Evolutionary conservation across 2,329 filamentous ascomycete species (phyloP).

Genomic region (Immersiporthe knoxdaviesiana): DNA sequence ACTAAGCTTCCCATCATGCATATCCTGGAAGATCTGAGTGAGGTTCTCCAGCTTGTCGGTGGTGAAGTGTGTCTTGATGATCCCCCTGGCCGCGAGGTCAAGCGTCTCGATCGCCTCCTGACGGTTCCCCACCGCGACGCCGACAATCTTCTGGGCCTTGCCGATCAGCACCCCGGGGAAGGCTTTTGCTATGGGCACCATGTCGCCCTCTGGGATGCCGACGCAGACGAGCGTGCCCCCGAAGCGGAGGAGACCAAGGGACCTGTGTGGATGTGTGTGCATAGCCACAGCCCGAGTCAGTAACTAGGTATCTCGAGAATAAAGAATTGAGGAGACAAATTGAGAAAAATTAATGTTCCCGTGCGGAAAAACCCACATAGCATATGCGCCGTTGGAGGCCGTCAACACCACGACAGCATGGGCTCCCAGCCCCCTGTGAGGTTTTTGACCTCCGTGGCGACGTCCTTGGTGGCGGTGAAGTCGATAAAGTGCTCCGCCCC

Average conservation of each 20-base stretch:
- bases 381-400: constrained; percentile 53
- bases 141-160: constrained; percentile 50
- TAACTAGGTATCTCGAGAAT: too few species aligned
- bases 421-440: constrained; percentile 62
- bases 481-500: constrained; percentile 70
- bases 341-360: too few species aligned
- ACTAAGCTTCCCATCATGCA: constrained; percentile 31
- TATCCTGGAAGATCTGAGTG: constrained; percentile 31
- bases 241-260: constrained; percentile 50
- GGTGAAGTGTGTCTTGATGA: constrained; percentile 33
- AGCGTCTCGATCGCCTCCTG: constrained; percentile 45
- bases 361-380: constrained; percentile 12
- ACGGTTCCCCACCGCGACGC: constrained; percentile 54
- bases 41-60: constrained; percentile 32
- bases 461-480: constrained; percentile 48
- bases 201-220: constrained; percentile 52
- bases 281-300: too few species aligned
- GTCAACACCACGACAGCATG: constrained; percentile 63
- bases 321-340: too few species aligned
- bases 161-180: constrained; percentile 46
- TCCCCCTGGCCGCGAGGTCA: constrained; percentile 30
- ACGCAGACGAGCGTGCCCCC: constrained; percentile 56
- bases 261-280: constrained; percentile 46
- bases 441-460: constrained; percentile 56
- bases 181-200: constrained; percentile 48